phyloP scores from a whole-genome alignment of 1,284 basidiomycete genomes.

The Austroboletus niveus region DNA sequence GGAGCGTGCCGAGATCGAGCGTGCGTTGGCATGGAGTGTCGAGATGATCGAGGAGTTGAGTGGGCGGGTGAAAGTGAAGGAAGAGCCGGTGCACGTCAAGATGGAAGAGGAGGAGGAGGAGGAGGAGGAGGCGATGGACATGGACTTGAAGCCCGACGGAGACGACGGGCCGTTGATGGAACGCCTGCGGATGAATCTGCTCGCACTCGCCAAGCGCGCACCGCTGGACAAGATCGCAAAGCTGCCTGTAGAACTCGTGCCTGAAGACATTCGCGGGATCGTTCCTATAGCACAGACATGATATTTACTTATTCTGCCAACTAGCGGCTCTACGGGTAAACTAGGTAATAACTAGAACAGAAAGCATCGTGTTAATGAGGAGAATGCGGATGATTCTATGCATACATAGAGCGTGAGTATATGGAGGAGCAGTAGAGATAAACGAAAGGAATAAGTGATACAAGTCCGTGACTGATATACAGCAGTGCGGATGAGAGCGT shows the following conservation, averaged over 20 bases:
- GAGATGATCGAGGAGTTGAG: constrained; percentile 26
- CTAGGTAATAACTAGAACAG: constrained; percentile 6
- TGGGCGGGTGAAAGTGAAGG: constrained; percentile 10
- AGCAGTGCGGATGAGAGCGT: constrained; percentile 1
- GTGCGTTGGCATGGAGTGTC: constrained; percentile 24
- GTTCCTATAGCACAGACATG: constrained; percentile 39
- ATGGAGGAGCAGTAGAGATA: not conserved
- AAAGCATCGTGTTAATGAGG: too few species aligned
- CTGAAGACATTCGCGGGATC: constrained; percentile 59
- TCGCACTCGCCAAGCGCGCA: constrained; percentile 71
- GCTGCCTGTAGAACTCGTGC: constrained; percentile 63
- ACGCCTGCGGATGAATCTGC: constrained; percentile 62
- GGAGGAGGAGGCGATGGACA: constrained; percentile 20
- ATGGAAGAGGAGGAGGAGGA: constrained; percentile 6
- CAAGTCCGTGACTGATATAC: constrained; percentile 12
- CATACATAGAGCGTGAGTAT: not conserved
- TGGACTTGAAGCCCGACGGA: constrained; percentile 17
- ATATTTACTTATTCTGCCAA: not conserved
- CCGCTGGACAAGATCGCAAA: constrained; percentile 68
- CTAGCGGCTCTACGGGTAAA: constrained; percentile 11
- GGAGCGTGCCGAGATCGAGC: constrained; percentile 31
- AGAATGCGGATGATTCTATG: not conserved
- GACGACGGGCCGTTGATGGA: constrained; percentile 37
- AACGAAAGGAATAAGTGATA: constrained; percentile 11
- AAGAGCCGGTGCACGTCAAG: constrained; percentile 11